Percentiles rank a stretch among this genome's conserved stretches.
Conservation (phyloP, 2,329 filamentous ascomycete genomes). For the Sporothrix globosa region DNA sequence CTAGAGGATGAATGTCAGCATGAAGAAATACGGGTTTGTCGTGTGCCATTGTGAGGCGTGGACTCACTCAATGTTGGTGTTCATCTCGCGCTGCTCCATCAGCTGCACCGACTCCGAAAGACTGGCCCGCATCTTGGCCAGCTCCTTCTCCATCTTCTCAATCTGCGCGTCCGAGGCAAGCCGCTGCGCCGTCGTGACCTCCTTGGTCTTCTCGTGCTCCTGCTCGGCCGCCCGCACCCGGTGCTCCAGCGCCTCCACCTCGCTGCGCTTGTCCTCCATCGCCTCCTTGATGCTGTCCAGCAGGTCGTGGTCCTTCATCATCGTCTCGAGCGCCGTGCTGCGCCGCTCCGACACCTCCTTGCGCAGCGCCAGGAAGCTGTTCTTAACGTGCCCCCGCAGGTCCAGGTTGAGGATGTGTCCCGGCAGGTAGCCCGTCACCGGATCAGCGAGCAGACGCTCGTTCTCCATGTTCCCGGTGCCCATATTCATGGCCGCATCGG, state of each 20-base stretch:
- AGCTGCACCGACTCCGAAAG: slow-evolving; percentile 85
- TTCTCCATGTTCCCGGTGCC: slow-evolving; percentile 51
- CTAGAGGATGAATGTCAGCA: slow-evolving; percentile 48
- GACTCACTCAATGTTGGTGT: slow-evolving; percentile 79
- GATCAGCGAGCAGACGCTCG: slow-evolving; percentile 80
- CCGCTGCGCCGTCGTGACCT: slow-evolving; percentile 83
- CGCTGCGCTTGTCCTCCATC: slow-evolving; percentile 90
- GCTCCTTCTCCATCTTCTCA: slow-evolving; percentile 97
- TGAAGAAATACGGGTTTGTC: slow-evolving; percentile 42
- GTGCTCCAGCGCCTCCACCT: slow-evolving; percentile 90
- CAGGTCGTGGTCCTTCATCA: slow-evolving; percentile 92
- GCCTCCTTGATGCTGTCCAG: slow-evolving; percentile 95
- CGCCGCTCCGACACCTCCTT: slow-evolving; percentile 93
- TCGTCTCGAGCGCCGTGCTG: slow-evolving; percentile 78
- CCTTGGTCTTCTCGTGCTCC: slow-evolving; percentile 91
- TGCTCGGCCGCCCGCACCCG: slow-evolving; percentile 85
- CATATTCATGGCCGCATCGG: neutral
- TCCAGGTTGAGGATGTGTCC: slow-evolving; percentile 88
- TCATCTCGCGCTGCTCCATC: slow-evolving; percentile 94
- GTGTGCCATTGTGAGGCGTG: no score
- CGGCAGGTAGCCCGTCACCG: slow-evolving; percentile 85
- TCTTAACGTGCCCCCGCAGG: slow-evolving; percentile 79
- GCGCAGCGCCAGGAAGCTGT: slow-evolving; percentile 73
- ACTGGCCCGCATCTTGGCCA: slow-evolving; percentile 87
- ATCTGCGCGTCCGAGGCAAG: slow-evolving; percentile 89